Evolutionary conservation across 108 stramenopile species (phyloP).

Genomic region (Bacterosira constricta): DNA sequence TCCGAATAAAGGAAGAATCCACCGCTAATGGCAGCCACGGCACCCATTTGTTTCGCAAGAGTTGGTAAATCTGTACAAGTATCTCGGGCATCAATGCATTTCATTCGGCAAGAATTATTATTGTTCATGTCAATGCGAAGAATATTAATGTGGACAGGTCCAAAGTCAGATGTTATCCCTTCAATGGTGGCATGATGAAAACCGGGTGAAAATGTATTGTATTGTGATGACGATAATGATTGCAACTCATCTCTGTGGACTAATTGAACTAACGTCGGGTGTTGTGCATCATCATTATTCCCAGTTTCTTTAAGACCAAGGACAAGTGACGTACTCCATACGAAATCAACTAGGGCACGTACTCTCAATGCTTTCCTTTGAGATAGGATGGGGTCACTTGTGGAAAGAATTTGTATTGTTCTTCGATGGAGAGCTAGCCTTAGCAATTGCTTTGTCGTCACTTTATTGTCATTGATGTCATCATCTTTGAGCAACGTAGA

Average conservation of each 20-base stretch:
- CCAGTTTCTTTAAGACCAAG: slow-evolving; percentile 6
- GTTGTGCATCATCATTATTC: not conserved
- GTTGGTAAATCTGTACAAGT: slow-evolving; percentile 14
- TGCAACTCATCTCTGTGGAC: not conserved
- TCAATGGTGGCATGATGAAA: slow-evolving; percentile 36
- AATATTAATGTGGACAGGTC: slow-evolving; percentile 39
- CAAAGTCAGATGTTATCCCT: slow-evolving; percentile 29
- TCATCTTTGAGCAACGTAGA: slow-evolving; percentile 20
- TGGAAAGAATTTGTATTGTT: slow-evolving; percentile 31
- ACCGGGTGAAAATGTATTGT: slow-evolving; percentile 27
- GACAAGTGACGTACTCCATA: slow-evolving; percentile 36
- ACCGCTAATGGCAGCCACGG: slow-evolving; percentile 45
- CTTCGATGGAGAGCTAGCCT: slow-evolving; percentile 40
- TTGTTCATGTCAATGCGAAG: slow-evolving; percentile 21
- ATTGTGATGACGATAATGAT: slow-evolving; percentile 8
- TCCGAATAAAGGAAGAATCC: slow-evolving; percentile 53
- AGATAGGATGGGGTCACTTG: slow-evolving; percentile 10
- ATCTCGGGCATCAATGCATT: slow-evolving; percentile 25
- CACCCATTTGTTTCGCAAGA: slow-evolving; percentile 20
- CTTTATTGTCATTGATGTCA: not conserved
- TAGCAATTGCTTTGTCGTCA: slow-evolving; percentile 17
- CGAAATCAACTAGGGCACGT: slow-evolving; percentile 37
- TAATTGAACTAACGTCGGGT: slow-evolving; percentile 14
- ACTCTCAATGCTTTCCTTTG: slow-evolving; percentile 29
- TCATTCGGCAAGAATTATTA: slow-evolving; percentile 14